Percentiles rank a stretch among this genome's conserved stretches.
phyloP scores from a whole-genome alignment of 2,329 filamentous ascomycete genomes.

The Zarea fungicola region DNA sequence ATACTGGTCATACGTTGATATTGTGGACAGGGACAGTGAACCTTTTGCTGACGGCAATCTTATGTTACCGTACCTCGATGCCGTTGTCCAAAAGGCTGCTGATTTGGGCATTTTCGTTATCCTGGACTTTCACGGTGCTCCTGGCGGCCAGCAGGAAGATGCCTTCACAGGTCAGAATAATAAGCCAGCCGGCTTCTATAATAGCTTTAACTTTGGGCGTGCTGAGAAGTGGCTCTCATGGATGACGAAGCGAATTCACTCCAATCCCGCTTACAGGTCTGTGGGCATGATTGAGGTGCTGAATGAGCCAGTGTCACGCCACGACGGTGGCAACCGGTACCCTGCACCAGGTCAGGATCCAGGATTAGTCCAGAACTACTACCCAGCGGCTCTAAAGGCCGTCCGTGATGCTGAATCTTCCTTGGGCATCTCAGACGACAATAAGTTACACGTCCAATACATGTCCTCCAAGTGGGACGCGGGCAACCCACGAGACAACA shows the following conservation, averaged over 20 bases:
- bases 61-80: conserved; percentile 28
- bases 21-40: conserved; percentile 42
- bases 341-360: conserved; percentile 21
- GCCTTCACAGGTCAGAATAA: conserved; percentile 38
- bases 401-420: conserved; percentile 20
- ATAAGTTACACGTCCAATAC: conserved; percentile 40
- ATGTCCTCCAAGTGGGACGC: conserved; percentile 49
- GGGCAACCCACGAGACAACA: conserved; percentile 26
- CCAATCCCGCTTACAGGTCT: conserved; percentile 42
- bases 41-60: conserved; percentile 36
- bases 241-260: conserved; percentile 50
- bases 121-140: conserved; percentile 37
- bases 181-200: conserved; percentile 46
- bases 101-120: conserved; percentile 29
- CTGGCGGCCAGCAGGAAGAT: conserved; percentile 40
- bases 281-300: conserved; percentile 56
- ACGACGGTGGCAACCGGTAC: conserved; percentile 18
- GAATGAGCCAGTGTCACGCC: conserved; percentile 46
- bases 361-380: conserved; percentile 18
- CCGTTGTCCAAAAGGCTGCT: conserved; percentile 26
- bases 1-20: conserved; percentile 46
- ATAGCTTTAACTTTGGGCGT: conserved; percentile 49
- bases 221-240: conserved; percentile 49
- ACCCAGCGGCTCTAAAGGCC: conserved; percentile 20
- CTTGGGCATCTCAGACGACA: conserved; percentile 16